A percentile compares a stretch with the other conserved stretches of the same genome.
Conservation (phyloP, 1,284 basidiomycete genomes). For the Cryptococcus depauperatus region DNA sequence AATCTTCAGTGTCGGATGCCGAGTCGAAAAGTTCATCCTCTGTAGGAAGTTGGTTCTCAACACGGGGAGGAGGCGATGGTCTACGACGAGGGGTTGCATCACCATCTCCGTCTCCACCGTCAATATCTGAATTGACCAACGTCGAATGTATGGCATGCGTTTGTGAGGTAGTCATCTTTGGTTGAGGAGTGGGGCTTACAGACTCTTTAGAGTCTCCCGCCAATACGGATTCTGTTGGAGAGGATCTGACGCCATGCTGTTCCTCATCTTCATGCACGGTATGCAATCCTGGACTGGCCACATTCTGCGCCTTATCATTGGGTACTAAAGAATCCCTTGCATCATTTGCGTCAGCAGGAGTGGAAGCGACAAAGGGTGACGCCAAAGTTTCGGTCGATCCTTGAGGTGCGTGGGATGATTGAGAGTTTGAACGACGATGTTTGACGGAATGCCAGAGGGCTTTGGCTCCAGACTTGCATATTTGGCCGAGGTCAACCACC, state of each 20-base stretch:
- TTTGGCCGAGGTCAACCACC: constrained; percentile 36
- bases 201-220: too few relatives aligned
- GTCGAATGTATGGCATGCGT: neutral
- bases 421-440: constrained; percentile 8
- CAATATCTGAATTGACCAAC: neutral
- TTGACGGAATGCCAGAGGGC: constrained; percentile 37
- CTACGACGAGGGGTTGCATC: constrained; percentile 15
- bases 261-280: constrained; percentile 9
- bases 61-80: constrained; percentile 14
- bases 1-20: neutral
- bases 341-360: neutral
- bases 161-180: too few relatives aligned
- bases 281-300: neutral
- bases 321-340: neutral
- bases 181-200: too few relatives aligned
- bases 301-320: neutral
- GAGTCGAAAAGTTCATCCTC: constrained; percentile 1
- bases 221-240: too few relatives aligned
- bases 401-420: constrained; percentile 3
- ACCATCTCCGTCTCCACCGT: constrained; percentile 8
- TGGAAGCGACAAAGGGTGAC: constrained; percentile 4
- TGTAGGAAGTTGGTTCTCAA: constrained; percentile 6
- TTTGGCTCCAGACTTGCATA: constrained; percentile 33
- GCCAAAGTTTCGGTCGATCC: constrained; percentile 6
- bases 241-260: neutral